phyloP scores from a whole-genome alignment of 176 grass and related monocot species.

The Microstegium vimineum region DNA sequence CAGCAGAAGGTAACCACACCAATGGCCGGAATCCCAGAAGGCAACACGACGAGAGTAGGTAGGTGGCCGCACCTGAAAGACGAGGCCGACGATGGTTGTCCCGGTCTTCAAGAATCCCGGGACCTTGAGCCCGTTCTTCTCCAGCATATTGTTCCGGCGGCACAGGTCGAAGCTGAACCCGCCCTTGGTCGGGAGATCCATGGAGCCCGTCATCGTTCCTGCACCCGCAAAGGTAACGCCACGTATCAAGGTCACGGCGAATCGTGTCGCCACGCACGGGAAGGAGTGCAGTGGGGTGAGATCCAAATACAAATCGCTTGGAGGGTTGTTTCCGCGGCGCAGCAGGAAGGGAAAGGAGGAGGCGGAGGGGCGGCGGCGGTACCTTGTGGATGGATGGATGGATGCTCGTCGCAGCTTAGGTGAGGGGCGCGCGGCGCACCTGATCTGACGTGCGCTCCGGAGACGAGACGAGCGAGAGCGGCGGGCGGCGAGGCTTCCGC shows the following conservation, averaged over 20 bases:
- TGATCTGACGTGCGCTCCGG: neutral
- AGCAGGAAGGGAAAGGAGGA: neutral
- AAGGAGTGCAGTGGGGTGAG: neutral
- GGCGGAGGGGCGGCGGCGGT: neutral
- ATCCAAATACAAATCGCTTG: neutral
- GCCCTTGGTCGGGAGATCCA: slow-evolving; percentile 64
- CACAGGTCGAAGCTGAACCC: slow-evolving; percentile 81
- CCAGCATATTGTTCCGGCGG: slow-evolving; percentile 34
- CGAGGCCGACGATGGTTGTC: slow-evolving; percentile 69
- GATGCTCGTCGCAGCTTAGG: neutral
- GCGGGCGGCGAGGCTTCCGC: neutral
- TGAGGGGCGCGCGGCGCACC: neutral
- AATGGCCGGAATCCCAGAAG: neutral
- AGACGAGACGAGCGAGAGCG: neutral
- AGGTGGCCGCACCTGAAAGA: slow-evolving; percentile 32
- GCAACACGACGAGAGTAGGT: too few species aligned
- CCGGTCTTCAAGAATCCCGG: slow-evolving; percentile 74
- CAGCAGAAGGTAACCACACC: neutral
- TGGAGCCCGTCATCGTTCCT: slow-evolving; percentile 53
- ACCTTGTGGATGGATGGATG: neutral
- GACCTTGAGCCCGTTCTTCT: slow-evolving; percentile 54
- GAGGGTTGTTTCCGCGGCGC: neutral
- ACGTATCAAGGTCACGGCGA: neutral
- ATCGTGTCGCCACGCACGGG: neutral
- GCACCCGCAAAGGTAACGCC: slow-evolving; percentile 10